Evolutionary conservation across 202 grass and related monocot species (phyloP), one percentile per base, ranked within the genome.

Genomic region (Dendrocalamus latiflorus): DNA sequence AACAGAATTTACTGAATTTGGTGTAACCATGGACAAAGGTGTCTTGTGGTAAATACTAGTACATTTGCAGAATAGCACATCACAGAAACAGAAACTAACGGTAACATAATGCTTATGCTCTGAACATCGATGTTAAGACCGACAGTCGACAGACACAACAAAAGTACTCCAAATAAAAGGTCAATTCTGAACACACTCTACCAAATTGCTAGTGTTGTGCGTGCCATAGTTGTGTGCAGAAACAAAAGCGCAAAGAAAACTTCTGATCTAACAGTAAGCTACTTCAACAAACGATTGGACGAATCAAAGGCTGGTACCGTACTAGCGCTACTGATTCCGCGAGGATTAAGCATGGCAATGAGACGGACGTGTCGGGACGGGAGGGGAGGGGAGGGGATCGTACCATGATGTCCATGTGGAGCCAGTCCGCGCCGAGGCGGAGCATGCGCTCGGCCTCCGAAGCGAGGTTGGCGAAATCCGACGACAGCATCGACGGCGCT

Each of bases 371-470:
- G 34, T n/a, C 11, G 10, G 21, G 41, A 4, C 12, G 44, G 44
- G 11, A 33, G 47, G 17, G 28, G 66, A 34, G 42, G 44, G 44
- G 11, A 33, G 47, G 17, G 28, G 58, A 34, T 67, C 74, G 38
- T 91, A 98, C 95, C 95, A 98, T 98, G 87, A 95, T 94, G 80
- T 98, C 95, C 95, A 98, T 98, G 91, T 95, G 95, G 65, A 98
- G 90, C 95, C 95, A 98, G 66, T 98, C 95, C 61, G 95, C 95
- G 18, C 95, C 92, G 68, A 93, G 90, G 76, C 79, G 73, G 64
- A 95, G 17, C 92, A 98, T 98, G 58, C 80, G 84, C 64, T 95
- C 93, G 36, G 90, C 90, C 87, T 95, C 90, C 9, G 85, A 37
- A 12, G 93, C 90, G 38, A 95, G 70, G 50, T 95, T 95, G 44